Evolutionary conservation across 495 filamentous ascomycete genomes (phyloP).

Genomic region (Aspergillus mulundensis): DNA sequence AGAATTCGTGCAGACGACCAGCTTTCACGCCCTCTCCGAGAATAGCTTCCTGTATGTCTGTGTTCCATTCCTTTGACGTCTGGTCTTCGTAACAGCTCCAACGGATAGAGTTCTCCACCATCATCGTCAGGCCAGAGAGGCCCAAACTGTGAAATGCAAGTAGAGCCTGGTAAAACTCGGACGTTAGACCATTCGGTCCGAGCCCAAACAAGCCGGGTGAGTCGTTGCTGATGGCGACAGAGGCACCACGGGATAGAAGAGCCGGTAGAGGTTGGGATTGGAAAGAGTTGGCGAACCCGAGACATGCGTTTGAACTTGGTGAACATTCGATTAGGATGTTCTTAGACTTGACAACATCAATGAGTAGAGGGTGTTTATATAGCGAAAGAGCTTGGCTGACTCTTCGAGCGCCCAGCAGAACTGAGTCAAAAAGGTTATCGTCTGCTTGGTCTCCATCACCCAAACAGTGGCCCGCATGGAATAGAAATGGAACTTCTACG

Average conservation of each 20-base stretch:
- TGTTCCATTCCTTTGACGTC: slow-evolving; percentile 59
- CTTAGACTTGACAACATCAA: slow-evolving; percentile 82
- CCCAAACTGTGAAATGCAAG: slow-evolving; percentile 85
- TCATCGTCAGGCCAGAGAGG: slow-evolving; percentile 61
- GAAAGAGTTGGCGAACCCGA: slow-evolving; percentile 71
- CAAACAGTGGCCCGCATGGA: slow-evolving; percentile 84
- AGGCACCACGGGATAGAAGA: slow-evolving; percentile 72
- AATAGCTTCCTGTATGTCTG: slow-evolving; percentile 67
- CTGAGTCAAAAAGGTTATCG: slow-evolving; percentile 84
- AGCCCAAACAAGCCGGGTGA: slow-evolving; percentile 80
- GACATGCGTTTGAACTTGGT: slow-evolving; percentile 79
- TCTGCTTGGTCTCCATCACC: slow-evolving; percentile 74
- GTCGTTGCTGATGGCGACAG: slow-evolving; percentile 71
- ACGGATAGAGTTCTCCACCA: slow-evolving; percentile 88
- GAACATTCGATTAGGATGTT: slow-evolving; percentile 84
- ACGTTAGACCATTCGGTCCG: slow-evolving; percentile 68
- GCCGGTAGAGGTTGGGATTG: slow-evolving; percentile 78
- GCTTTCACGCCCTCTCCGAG: slow-evolving; percentile 72
- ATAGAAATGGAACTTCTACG: slow-evolving; percentile 90
- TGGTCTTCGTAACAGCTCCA: slow-evolving; percentile 89
- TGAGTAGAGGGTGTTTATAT: slow-evolving; percentile 85
- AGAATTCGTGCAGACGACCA: slow-evolving; percentile 70
- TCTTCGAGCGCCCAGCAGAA: slow-evolving; percentile 79
- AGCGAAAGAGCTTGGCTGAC: slow-evolving; percentile 87
- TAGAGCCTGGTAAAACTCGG: slow-evolving; percentile 90